Base-by-base conservation (phyloP, 1,284 basidiomycete species). In the Exobasidium rhododendri region DNA sequence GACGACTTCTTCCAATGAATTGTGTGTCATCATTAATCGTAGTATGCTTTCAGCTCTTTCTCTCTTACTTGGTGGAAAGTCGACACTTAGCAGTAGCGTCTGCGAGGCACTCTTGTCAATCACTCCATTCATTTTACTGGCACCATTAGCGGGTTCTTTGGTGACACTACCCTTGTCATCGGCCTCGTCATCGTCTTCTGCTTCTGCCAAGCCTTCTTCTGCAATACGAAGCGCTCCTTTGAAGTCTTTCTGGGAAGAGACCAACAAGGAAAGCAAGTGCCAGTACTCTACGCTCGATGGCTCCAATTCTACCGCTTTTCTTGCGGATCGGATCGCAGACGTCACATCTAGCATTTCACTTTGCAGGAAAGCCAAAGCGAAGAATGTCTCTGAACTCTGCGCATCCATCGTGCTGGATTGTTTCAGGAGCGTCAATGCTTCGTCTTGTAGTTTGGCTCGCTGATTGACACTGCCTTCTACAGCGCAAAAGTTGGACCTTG, bases 251-350 rank as follows among this genome's bases (percentile, higher is more conserved):
- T 84, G 83, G 4, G 90, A 88, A 0, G 88, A 88, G 10, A 94
- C 83, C 14, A 97, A 80, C 4, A 98, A 82, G 0, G 90, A 91
- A 0, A 97, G 84, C 17, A 97, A 84, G 80, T 97, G 94, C 94
- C 94, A 97, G 60, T 89, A 87, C 45, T 90, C 85, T 28, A 90
- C 84, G 69, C 90, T 88, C 26, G 82, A 82, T 0, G 89, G 83
- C 58, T 89, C 87, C 2, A 85, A 84, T 80, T 94, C 91, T 10
- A 94, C 86, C 13, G 77, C 90, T 11, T 83, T 80, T 11, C 89
- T 86, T 0, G 91, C 89, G 46, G 86, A 83, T 6, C 85, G 81
- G 1, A 89, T 83, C 0, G 92, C 92, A 3, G 84, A 81, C 30
- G 85, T 83, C 22, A 94, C 82, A 66, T 91, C 85, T 29, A 88